Evolutionary conservation across 163 green algal genomes (phyloP).

Genomic region (Smithsoniella earleae): DNA sequence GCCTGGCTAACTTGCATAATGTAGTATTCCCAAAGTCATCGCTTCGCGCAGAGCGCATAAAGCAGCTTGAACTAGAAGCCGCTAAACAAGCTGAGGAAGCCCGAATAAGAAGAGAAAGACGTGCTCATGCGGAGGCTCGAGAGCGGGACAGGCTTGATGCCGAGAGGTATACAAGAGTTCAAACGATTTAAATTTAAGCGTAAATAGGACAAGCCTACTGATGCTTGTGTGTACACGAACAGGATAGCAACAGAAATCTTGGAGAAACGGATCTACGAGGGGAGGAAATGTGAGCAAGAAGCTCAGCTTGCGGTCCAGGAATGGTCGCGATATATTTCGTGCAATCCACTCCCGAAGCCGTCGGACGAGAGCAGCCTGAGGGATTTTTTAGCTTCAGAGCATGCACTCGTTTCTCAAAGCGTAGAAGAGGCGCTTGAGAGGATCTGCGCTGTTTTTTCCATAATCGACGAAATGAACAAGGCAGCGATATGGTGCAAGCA

Average conservation of each 20-base stretch:
- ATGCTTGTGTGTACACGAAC: background rate
- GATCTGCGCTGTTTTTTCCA: background rate
- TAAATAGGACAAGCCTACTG: too few relatives aligned
- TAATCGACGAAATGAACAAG: background rate
- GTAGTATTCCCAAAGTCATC: background rate
- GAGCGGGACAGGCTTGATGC: background rate
- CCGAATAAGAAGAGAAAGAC: background rate
- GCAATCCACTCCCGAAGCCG: conserved; percentile 16
- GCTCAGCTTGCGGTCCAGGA: background rate
- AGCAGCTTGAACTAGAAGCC: background rate
- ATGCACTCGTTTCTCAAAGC: background rate
- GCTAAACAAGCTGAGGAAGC: background rate
- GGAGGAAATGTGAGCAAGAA: background rate
- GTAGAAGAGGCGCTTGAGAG: background rate
- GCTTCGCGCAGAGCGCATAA: background rate
- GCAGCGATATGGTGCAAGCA: background rate
- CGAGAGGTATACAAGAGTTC: background rate
- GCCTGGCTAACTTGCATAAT: background rate
- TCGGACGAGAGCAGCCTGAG: background rate
- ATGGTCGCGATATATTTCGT: conserved; percentile 11
- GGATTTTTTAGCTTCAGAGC: conserved; percentile 1
- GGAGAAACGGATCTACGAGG: background rate
- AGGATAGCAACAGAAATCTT: too few relatives aligned
- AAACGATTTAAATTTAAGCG: background rate
- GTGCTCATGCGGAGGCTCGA: too few relatives aligned